Conservation (phyloP, 140 eudicot species). For the Stevia rebaudiana region DNA sequence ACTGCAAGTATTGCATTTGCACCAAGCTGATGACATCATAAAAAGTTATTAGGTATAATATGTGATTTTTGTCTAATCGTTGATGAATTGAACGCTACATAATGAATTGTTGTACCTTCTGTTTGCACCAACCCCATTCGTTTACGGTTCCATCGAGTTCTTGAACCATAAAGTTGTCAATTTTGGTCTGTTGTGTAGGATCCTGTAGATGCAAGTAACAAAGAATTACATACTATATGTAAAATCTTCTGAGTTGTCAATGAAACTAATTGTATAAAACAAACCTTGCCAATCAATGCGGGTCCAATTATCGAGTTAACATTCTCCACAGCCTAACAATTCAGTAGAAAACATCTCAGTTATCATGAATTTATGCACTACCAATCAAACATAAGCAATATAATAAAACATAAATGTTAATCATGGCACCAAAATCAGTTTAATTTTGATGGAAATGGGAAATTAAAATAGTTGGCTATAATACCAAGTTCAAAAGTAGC, state of each 20-base stretch:
- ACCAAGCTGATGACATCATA: background rate
- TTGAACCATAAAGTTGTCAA: constrained; percentile 66
- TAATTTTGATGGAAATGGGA: too few species aligned
- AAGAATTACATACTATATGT: background rate
- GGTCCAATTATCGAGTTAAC: constrained; percentile 52
- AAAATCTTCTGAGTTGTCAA: background rate
- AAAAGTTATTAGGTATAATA: background rate
- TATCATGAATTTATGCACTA: background rate
- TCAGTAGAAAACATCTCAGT: background rate
- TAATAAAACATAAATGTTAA: too few species aligned
- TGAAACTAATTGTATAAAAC: background rate
- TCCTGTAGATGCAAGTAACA: constrained; percentile 20
- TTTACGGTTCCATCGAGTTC: constrained; percentile 28
- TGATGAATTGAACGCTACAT: background rate
- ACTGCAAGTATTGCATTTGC: background rate
- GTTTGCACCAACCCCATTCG: background rate
- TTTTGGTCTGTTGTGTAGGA: constrained; percentile 42
- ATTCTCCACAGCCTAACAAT: constrained; percentile 42
- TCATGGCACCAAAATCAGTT: background rate
- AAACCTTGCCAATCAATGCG: constrained; percentile 49
- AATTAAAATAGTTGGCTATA: background rate
- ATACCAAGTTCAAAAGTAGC: background rate
- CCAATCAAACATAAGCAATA: background rate
- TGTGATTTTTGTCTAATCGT: background rate
- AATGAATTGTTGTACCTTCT: background rate